Conservation (phyloP, 2,329 filamentous ascomycete species). For the Cordyceps cicadae region DNA sequence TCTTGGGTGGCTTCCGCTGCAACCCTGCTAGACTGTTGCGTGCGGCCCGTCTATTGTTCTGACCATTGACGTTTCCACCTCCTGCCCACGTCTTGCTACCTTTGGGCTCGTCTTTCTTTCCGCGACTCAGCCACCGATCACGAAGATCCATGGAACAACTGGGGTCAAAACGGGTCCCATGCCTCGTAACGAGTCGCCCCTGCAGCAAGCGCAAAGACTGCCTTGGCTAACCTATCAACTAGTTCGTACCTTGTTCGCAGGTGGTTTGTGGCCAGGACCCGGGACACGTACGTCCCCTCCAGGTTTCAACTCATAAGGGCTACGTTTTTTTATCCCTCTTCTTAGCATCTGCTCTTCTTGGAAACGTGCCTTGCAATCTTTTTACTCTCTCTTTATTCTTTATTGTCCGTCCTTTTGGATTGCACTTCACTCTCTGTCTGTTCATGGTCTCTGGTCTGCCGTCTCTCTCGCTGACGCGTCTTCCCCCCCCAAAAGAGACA, state of each 20-base stretch:
- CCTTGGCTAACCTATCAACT: too few relatives aligned
- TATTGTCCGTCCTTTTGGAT: background rate
- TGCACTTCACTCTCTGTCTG: background rate
- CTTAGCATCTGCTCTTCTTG: background rate
- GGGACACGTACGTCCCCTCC: background rate
- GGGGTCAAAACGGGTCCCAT: background rate
- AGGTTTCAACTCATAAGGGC: background rate
- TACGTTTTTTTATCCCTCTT: background rate
- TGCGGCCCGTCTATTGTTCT: background rate
- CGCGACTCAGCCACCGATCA: constrained; percentile 4
- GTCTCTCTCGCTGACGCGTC: background rate
- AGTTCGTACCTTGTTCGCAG: background rate
- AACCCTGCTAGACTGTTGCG: background rate
- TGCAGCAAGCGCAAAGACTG: too few relatives aligned
- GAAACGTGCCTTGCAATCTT: background rate
- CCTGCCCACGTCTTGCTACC: background rate
- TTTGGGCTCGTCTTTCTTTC: background rate
- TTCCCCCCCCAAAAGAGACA: background rate
- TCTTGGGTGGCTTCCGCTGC: background rate
- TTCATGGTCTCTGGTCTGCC: background rate
- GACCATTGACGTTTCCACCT: background rate
- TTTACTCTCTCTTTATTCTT: background rate
- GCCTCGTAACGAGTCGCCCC: background rate
- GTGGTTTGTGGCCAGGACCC: background rate
- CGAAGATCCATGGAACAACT: constrained; percentile 7